Conservation (phyloP, 768 basidiomycete species). For the Lepiota brunneoincarnata region DNA sequence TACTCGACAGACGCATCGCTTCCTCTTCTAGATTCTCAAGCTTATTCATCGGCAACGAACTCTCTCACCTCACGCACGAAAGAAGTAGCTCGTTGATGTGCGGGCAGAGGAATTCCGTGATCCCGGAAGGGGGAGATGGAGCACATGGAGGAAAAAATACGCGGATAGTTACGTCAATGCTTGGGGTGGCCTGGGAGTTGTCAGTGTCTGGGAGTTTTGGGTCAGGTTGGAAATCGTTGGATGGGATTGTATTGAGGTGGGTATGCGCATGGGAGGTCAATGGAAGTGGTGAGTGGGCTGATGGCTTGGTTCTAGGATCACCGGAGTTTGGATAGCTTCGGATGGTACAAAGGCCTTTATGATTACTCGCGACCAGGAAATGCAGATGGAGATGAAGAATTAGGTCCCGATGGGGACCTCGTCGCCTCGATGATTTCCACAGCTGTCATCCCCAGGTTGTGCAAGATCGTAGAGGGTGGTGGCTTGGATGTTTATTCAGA, state of each 20-base stretch:
- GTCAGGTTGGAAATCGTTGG: slow-evolving; percentile 80
- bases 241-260: slow-evolving; percentile 85
- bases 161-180: slow-evolving; percentile 83
- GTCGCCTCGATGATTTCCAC: slow-evolving; percentile 88
- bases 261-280: slow-evolving; percentile 12
- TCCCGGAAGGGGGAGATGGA: slow-evolving; percentile 66
- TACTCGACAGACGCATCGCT: slow-evolving; percentile 85
- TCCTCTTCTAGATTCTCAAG: slow-evolving; percentile 59
- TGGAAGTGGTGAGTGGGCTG: neutral
- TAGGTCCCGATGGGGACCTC: slow-evolving; percentile 84
- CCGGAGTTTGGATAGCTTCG: slow-evolving; percentile 70
- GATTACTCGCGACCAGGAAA: slow-evolving; percentile 65
- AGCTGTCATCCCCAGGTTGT: slow-evolving; percentile 71
- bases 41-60: slow-evolving; percentile 63
- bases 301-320: slow-evolving; percentile 35
- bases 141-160: slow-evolving; percentile 72
- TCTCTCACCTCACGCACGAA: slow-evolving; percentile 49
- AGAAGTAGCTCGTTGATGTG: slow-evolving; percentile 76
- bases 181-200: slow-evolving; percentile 87
- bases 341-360: slow-evolving; percentile 80
- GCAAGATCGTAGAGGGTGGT: slow-evolving; percentile 74
- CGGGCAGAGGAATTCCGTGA: slow-evolving; percentile 80
- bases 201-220: slow-evolving; percentile 95
- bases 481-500: slow-evolving; percentile 81
- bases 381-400: slow-evolving; percentile 36